A percentile compares a stretch with the other conserved stretches of the same genome.
Evolutionary conservation across 1,284 basidiomycete genomes (phyloP).

Genomic region (Fomitopsis pinicola): DNA sequence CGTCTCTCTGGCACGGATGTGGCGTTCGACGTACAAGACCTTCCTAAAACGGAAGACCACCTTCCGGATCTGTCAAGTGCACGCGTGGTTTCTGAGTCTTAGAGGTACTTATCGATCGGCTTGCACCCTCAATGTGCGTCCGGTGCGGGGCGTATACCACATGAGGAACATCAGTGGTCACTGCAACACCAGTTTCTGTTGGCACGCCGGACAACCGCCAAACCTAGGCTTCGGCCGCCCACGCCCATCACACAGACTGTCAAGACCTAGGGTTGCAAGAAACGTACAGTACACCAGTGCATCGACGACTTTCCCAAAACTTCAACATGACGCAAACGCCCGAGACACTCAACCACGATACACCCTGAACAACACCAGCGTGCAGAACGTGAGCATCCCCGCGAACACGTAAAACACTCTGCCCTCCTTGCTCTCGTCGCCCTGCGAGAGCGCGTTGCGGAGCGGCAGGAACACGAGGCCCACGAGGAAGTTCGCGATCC

Average conservation of each 20-base stretch:
- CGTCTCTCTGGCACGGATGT: too few species aligned
- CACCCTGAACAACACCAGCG: constrained; percentile 23
- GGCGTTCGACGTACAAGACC: too few species aligned
- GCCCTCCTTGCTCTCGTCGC: constrained; percentile 65
- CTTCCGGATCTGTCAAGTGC: neutral
- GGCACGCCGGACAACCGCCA: too few species aligned
- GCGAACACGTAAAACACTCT: constrained; percentile 82
- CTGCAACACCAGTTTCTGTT: constrained; percentile 3
- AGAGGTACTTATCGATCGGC: too few species aligned
- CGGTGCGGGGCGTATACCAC: too few species aligned
- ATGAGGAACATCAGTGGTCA: too few species aligned
- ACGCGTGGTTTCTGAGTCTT: neutral
- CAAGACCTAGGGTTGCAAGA: neutral
- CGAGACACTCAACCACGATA: constrained; percentile 21
- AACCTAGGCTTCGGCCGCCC: too few species aligned
- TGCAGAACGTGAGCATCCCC: constrained; percentile 24
- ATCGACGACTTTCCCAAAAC: neutral
- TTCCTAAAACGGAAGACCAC: too few species aligned
- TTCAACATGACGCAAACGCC: neutral
- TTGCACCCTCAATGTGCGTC: too few species aligned
- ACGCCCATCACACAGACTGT: neutral
- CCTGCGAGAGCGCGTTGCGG: constrained; percentile 66
- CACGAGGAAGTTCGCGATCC: constrained; percentile 82
- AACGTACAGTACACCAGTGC: neutral
- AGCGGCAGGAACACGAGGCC: constrained; percentile 82